Evolutionary conservation across 805 yeast genomes (phyloP), one percentile per base, ranked within the genome.

Genomic region (Dipodascopsis uninucleata): DNA sequence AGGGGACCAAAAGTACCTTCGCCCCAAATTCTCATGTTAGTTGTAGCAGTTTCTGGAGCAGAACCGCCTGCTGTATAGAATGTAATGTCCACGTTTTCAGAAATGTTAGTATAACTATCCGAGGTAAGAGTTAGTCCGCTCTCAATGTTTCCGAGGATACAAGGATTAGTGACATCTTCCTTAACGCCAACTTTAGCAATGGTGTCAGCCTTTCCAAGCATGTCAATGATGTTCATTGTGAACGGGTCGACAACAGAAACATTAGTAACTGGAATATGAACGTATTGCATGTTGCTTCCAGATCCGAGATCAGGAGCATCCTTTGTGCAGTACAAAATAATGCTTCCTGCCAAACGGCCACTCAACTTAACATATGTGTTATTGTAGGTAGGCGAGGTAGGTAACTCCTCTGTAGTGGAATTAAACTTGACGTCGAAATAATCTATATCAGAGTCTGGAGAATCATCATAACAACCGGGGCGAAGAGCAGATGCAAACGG

Each of bases 101-200:
- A 14, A 28, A 29, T 37, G 18, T 7, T 20, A n/a, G n/a, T n/a
- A 14, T 29, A 28, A 35, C 37, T 20, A n/a, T 31, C 36, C 18
- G 28, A 29, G 12, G 28, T 42, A 25, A 31, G 31, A 16, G 46
- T 42, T 17, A 42, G 20, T 35, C 37, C 37, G 28, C 37, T 25
- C 36, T n/a, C 14, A 22, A 42, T 26, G 28, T 42, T 42, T 9
- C 46, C 46, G 23, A 40, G 46, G 36, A 42, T 22, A 31, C 46
- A 42, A 12, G 46, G 29, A 8, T 29, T 28, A 9, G 46, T 42
- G 29, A 42, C 45, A 18, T 35, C 25, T 18, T 35, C 41, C 23
- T 28, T 28, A 16, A 28, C 35, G 31, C 46, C 46, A 21, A 42
- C 46, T 12, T 25, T 35, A 22, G 46, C 22, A 12, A 42, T 42